phyloP scores from a whole-genome alignment of 2,329 filamentous ascomycete genomes.

The Cladosporium oxysporum region DNA sequence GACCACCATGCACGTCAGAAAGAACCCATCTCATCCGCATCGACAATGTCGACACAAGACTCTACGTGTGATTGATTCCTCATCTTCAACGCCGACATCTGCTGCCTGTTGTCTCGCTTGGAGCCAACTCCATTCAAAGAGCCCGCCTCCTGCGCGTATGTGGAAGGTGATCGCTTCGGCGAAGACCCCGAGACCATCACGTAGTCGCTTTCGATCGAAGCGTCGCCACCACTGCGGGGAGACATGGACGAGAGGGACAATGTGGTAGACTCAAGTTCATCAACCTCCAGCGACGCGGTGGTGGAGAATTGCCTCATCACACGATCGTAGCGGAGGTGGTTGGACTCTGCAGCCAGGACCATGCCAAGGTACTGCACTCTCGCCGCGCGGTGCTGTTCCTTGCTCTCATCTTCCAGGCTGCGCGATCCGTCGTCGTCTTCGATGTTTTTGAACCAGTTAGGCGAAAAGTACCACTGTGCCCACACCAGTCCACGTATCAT shows the following conservation, averaged over 20 bases:
- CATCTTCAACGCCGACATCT: background rate
- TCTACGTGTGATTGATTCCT: background rate
- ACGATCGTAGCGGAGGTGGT: slow-evolving; percentile 12
- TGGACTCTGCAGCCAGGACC: slow-evolving; percentile 12
- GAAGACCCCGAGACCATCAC: slow-evolving; percentile 8
- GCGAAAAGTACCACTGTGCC: slow-evolving; percentile 59
- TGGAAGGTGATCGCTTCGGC: background rate
- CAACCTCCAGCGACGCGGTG: background rate
- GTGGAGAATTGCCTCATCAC: slow-evolving; percentile 16
- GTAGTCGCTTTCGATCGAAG: slow-evolving; percentile 16
- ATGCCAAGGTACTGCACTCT: slow-evolving; percentile 19
- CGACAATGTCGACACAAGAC: background rate
- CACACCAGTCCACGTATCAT: slow-evolving; percentile 65
- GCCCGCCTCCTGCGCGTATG: slow-evolving; percentile 5
- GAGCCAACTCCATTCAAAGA: background rate
- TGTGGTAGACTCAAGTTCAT: slow-evolving; percentile 2
- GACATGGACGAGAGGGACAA: slow-evolving; percentile 6
- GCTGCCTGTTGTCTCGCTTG: background rate
- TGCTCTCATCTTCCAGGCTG: slow-evolving; percentile 61
- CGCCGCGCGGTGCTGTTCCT: slow-evolving; percentile 44
- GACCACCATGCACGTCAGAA: background rate
- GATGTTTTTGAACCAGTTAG: slow-evolving; percentile 61
- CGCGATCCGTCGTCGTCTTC: slow-evolving; percentile 69
- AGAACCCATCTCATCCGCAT: background rate
- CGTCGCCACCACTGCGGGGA: background rate